Base-by-base conservation (phyloP, 768 basidiomycete species). In the Macrolepiota fuliginosa region DNA sequence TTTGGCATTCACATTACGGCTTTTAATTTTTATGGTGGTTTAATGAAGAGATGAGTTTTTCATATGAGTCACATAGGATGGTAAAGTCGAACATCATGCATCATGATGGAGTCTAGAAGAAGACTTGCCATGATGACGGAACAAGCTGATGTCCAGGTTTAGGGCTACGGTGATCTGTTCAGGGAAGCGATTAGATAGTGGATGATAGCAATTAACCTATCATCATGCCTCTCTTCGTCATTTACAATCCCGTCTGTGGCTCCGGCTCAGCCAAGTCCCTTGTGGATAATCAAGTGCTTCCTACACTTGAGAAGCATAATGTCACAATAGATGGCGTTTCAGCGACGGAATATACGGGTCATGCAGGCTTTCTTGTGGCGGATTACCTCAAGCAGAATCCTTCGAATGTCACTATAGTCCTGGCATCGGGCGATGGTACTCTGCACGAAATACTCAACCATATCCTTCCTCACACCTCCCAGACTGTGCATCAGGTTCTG, bases 381-480 rank as follows among this genome's bases (percentile, higher is more conserved):
- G 68, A 77, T 4, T 75, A 81, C 63, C 67, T 89, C 53, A 60
- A 39, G 24, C 32, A 74, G 66, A 46, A 47, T 19, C 19, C 46
- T 50, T 51, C 46, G 32, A 37, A 22, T 29, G 62, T 83, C 55
- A 81, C 80, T 0, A 69, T 91, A 51, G 69, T 91, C 54, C 77
- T 94, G 25, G 84, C 82, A 15, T 94, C 95, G 4, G 96, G 96
- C 7, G 96, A 98, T 72, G 96, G 96, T 17, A 97, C 95, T 0
- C 77, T 94, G 40, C 92, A 96, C 71, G 95, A 98, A 67, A 83
- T 96, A 64, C 79, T 95, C 69, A 90, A 89, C 63, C 79, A 79
- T 11, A 69, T 92, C 36, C 72, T 77, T 39, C 68, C 69, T 24
- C 65, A 67, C 62, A 61, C 22, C 62, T 17, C 42, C n/a, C 42